Conservation (phyloP, 441 rosid genomes). For the Populus hybrid region DNA sequence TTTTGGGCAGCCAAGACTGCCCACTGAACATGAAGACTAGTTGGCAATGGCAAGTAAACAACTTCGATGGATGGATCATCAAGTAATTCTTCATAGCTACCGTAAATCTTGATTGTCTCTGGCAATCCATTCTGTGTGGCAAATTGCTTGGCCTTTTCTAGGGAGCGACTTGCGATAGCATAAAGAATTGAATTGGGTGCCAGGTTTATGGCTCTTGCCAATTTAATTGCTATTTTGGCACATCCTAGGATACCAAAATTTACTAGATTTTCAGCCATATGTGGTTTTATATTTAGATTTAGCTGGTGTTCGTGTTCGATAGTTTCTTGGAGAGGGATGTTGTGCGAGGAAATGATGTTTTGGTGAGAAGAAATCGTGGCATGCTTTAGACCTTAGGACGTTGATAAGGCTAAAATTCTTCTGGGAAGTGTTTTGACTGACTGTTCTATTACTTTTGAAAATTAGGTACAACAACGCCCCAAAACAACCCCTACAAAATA, state of each 20-base stretch:
- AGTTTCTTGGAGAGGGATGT: neutral
- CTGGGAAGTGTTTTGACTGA: neutral
- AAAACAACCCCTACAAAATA: too few relatives aligned
- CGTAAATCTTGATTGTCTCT: constrained; percentile 37
- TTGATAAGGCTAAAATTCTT: neutral
- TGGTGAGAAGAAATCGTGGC: neutral
- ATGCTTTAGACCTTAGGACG: neutral
- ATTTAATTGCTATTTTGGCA: constrained; percentile 46
- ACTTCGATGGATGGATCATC: constrained; percentile 63
- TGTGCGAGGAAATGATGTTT: neutral
- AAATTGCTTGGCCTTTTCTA: constrained; percentile 41
- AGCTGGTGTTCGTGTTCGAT: neutral
- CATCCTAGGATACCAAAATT: constrained; percentile 63
- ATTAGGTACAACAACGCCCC: neutral
- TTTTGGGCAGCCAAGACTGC: constrained; percentile 48
- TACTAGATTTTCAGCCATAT: constrained; percentile 13
- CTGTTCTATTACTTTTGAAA: neutral
- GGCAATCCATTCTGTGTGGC: constrained; percentile 45
- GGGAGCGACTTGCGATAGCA: constrained; percentile 51
- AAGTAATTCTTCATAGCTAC: constrained; percentile 53
- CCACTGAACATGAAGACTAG: constrained; percentile 64
- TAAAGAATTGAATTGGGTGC: constrained; percentile 53
- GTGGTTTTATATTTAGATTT: neutral
- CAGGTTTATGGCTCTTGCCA: constrained; percentile 49
- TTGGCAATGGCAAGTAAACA: constrained; percentile 61